Evolutionary conservation across 495 filamentous ascomycete genomes (phyloP).

Genomic region (Podospora pseudopauciseta): DNA sequence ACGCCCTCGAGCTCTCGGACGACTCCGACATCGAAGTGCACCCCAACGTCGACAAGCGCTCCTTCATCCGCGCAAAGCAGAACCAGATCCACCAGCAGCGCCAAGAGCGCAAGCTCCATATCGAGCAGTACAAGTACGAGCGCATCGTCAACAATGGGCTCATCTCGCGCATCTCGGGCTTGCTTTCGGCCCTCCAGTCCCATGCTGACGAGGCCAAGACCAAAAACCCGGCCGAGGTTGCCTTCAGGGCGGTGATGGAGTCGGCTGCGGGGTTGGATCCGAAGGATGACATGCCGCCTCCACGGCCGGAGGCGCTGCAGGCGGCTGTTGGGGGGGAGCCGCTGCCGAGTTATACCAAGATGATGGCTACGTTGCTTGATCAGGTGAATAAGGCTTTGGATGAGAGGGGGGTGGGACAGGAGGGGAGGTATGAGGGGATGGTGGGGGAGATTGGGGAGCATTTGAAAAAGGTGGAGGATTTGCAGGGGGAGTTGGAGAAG

Average conservation of each 20-base stretch:
- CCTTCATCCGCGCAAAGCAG: constrained; percentile 98
- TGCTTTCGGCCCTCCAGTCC: constrained; percentile 64
- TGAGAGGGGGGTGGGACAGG: constrained; percentile 52
- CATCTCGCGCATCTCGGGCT: constrained; percentile 71
- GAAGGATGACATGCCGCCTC: constrained; percentile 71
- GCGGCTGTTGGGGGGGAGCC: constrained; percentile 52
- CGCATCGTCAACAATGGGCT: constrained; percentile 89
- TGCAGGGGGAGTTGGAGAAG: constrained; percentile 68
- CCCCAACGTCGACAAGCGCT: constrained; percentile 97
- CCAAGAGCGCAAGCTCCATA: constrained; percentile 75
- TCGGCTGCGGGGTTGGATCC: constrained; percentile 55
- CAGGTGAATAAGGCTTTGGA: constrained; percentile 90
- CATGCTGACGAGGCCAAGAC: constrained; percentile 64
- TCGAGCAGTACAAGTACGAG: constrained; percentile 89
- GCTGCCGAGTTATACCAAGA: constrained; percentile 83
- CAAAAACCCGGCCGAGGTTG: constrained; percentile 67
- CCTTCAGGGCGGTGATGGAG: constrained; percentile 85
- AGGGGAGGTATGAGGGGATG: constrained; percentile 66
- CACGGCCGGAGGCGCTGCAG: constrained; percentile 51
- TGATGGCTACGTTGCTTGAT: constrained; percentile 90
- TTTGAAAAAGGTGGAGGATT: constrained; percentile 65
- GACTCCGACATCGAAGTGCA: constrained; percentile 98
- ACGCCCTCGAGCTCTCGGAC: constrained; percentile 90
- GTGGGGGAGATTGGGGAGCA: constrained; percentile 72
- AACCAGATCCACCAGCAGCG: constrained; percentile 92